Base-by-base conservation (phyloP, 208 protist genomes). In the Trypanosoma scelopori region DNA sequence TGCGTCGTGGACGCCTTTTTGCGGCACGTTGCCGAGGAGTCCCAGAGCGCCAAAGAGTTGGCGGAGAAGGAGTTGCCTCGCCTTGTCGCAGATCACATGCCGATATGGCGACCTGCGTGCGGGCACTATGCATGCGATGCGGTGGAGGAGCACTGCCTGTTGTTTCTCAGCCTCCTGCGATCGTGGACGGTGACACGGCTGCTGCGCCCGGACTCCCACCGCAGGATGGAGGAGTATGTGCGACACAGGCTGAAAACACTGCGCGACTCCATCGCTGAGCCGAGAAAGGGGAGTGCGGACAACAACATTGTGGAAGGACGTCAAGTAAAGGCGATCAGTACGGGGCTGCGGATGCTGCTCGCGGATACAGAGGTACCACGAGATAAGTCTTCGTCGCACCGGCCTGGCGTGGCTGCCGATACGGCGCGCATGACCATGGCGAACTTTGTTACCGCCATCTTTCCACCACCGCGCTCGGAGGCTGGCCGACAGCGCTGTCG, bases 381-480 rank as follows among this genome's bases (percentile, higher is more conserved):
- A 37, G 9, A 3, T 37, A 9, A 3, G 5, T 37, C 32, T 37
- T 37, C 32, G 3, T 37, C 32, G 32, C 32, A 37, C 32, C 32
- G 9, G 32, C 3, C 32, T 37, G 9, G 32, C 9, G 32, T 9
- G 3, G 32, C 32, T 37, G 32, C 9, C 9, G 81, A 85, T 28
- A 75, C 61, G 13, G 75, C 72, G 18, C 79, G 87, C 46, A 49
- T 60, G 37, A 87, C 71, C 39, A 69, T 89, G 45, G 42, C 62
- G 23, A 85, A 74, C 28, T 91, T 94, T 60, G 27, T 91, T 6
- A 70, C 71, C 51, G 87, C 81, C 23, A 79, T 94, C 13, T 91
- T 87, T 45, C 83, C 87, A 0, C 51, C 71, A 0, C 76, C 62
- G 9, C 57, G 76, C 16, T 74, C 68, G 0, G 25, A 69, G 22